These are phyloP conservation scores for Symbiodinium natans DNA, from an alignment of 73 alveolate genomes.

Conservation along the genomic window DNA sequence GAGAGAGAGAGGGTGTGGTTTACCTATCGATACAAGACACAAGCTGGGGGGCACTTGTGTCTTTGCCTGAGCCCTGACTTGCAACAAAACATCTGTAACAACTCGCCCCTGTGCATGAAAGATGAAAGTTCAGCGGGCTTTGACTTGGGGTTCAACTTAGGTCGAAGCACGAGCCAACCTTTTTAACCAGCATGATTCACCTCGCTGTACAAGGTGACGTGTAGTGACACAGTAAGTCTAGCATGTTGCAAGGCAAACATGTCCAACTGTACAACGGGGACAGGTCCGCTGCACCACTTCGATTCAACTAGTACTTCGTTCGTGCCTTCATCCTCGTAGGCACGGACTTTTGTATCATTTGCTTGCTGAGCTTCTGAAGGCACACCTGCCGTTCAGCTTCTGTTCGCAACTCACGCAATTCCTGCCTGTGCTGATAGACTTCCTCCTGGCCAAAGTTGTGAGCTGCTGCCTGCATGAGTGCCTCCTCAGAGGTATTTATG, in stretches of 20 bases:
- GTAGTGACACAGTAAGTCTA: neutral
- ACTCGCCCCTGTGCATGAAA: no score
- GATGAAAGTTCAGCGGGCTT: no score
- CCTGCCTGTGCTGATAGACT: constrained; percentile 24
- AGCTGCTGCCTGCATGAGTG: constrained; percentile 52
- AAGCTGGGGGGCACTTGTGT: no score
- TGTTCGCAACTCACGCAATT: neutral
- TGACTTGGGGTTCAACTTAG: no score
- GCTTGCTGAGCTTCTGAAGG: constrained; percentile 59
- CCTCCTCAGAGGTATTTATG: constrained; percentile 53
- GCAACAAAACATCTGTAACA: no score
- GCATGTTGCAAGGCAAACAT: neutral
- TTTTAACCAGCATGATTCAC: neutral
- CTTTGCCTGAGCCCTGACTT: no score
- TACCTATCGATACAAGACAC: no score
- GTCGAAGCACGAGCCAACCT: no score
- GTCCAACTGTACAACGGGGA: neutral
- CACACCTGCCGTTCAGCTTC: constrained; percentile 40
- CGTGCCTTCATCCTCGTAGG: constrained; percentile 55
- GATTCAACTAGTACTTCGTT: constrained; percentile 17
- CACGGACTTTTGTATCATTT: constrained; percentile 67
- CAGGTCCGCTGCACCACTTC: neutral
- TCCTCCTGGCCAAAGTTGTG: constrained; percentile 49
- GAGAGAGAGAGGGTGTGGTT: no score
- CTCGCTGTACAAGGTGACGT: constrained; percentile 15